Evolutionary conservation across 2,329 filamentous ascomycete genomes (phyloP).

Genomic region (Pezicula carpinea): DNA sequence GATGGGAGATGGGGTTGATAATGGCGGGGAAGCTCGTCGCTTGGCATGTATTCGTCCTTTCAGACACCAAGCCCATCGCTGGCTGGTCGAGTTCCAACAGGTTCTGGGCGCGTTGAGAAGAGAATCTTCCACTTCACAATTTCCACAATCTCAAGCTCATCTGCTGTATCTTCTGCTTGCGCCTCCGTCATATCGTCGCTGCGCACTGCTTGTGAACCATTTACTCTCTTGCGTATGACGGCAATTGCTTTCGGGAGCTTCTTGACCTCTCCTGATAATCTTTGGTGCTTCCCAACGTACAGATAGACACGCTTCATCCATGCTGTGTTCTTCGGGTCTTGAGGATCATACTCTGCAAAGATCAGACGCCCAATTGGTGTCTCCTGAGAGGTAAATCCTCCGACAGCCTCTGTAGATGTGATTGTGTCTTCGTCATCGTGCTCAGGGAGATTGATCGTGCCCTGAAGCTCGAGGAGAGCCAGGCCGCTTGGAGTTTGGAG

Average conservation of each 20-base stretch:
- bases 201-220: slow-evolving; percentile 3
- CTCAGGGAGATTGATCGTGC: slow-evolving; percentile 72
- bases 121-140: slow-evolving; percentile 83
- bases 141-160: slow-evolving; percentile 77
- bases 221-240: slow-evolving; percentile 58
- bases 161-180: slow-evolving; percentile 27
- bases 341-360: slow-evolving; percentile 69
- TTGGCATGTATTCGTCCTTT: slow-evolving; percentile 3
- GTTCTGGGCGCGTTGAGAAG: slow-evolving; percentile 81
- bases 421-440: slow-evolving; percentile 29
- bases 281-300: slow-evolving; percentile 84
- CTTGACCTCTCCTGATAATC: slow-evolving; percentile 85
- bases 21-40: slow-evolving; percentile 10
- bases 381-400: slow-evolving; percentile 23
- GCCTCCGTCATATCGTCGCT: slow-evolving; percentile 13
- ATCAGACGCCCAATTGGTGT: slow-evolving; percentile 67
- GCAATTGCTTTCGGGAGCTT: slow-evolving; percentile 76
- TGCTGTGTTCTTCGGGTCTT: slow-evolving; percentile 49
- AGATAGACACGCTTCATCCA: slow-evolving; percentile 93
- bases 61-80: slow-evolving; percentile 2
- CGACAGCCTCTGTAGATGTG: slow-evolving; percentile 24
- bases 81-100: slow-evolving; percentile 49
- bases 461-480: slow-evolving; percentile 88
- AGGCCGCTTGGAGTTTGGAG: slow-evolving; percentile 86
- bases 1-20: neutral